Percentiles rank a stretch among this genome's conserved stretches.
Conservation (phyloP, 202 grass and related monocot species). For the Panicum hallii region DNA sequence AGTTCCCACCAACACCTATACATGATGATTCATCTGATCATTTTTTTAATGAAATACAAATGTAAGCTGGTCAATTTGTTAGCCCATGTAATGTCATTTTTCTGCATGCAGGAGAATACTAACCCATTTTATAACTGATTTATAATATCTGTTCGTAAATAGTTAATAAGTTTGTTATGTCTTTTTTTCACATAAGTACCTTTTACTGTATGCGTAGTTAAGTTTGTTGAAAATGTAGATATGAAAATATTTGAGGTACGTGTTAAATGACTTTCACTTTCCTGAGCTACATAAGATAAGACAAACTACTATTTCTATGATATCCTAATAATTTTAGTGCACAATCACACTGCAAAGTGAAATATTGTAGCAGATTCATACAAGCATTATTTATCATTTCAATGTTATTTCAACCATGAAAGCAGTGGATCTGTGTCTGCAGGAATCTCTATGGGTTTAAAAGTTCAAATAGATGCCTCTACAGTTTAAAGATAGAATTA, state of each 20-base stretch:
- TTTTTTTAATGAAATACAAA: slow-evolving; percentile 33
- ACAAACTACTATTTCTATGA: neutral
- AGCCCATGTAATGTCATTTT: neutral
- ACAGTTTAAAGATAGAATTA: neutral
- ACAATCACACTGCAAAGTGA: neutral
- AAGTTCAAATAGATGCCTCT: neutral
- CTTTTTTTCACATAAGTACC: neutral
- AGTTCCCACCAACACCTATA: slow-evolving; percentile 30
- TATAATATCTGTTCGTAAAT: neutral
- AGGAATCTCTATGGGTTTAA: neutral
- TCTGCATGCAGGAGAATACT: neutral
- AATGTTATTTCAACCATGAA: slow-evolving; percentile 18
- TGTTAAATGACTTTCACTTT: neutral
- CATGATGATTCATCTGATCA: slow-evolving; percentile 28
- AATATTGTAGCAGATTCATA: slow-evolving; percentile 17
- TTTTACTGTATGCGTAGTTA: neutral
- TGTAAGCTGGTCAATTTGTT: slow-evolving; percentile 22
- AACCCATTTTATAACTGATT: neutral
- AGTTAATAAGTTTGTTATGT: neutral
- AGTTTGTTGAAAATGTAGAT: slow-evolving; percentile 10
- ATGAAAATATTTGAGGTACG: neutral
- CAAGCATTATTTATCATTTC: slow-evolving; percentile 5
- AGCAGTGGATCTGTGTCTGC: neutral
- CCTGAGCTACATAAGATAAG: neutral
- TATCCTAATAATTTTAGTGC: slow-evolving; percentile 1